Evolutionary conservation across 768 basidiomycete species (phyloP).

Genomic region (Termitomyces bulborhizus): DNA sequence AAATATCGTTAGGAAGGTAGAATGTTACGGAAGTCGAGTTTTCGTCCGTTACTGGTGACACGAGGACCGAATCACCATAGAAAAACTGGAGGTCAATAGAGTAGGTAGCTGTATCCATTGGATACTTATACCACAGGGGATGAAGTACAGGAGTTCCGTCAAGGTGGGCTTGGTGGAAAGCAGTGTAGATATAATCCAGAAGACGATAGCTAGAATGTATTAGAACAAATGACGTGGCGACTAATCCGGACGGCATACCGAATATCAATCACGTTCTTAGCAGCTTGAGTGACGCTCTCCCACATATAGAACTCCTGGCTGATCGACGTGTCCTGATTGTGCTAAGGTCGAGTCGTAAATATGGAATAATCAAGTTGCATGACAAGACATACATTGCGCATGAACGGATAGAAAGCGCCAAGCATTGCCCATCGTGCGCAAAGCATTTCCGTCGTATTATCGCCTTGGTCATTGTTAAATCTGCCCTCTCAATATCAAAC

Average conservation of each 20-base stretch:
- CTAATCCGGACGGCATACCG: constrained; percentile 32
- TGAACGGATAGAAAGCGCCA: constrained; percentile 76
- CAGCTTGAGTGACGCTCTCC: constrained; percentile 50
- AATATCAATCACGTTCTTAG: constrained; percentile 53
- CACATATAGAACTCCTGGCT: constrained; percentile 69
- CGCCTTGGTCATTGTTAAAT: constrained; percentile 26
- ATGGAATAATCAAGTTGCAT: not conserved
- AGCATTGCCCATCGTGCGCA: constrained; percentile 76
- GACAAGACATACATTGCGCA: constrained; percentile 52
- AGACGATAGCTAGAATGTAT: constrained; percentile 48
- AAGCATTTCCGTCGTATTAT: constrained; percentile 59
- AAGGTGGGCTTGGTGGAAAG: constrained; percentile 50
- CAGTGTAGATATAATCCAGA: constrained; percentile 67
- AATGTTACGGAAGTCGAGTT: constrained; percentile 50
- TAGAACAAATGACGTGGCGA: not conserved
- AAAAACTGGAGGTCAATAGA: constrained; percentile 64
- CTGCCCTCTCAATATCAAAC: not conserved
- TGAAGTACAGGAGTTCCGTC: constrained; percentile 63
- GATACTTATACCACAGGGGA: constrained; percentile 64
- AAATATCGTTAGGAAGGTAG: constrained; percentile 59
- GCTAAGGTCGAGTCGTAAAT: constrained; percentile 24
- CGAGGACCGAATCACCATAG: constrained; percentile 60
- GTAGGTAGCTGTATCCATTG: constrained; percentile 53
- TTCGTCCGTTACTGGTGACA: constrained; percentile 62
- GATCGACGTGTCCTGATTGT: constrained; percentile 45